Evolutionary conservation across 1,139 yeast species (phyloP).

Genomic region (Hemisphaericaspora subhashii): DNA sequence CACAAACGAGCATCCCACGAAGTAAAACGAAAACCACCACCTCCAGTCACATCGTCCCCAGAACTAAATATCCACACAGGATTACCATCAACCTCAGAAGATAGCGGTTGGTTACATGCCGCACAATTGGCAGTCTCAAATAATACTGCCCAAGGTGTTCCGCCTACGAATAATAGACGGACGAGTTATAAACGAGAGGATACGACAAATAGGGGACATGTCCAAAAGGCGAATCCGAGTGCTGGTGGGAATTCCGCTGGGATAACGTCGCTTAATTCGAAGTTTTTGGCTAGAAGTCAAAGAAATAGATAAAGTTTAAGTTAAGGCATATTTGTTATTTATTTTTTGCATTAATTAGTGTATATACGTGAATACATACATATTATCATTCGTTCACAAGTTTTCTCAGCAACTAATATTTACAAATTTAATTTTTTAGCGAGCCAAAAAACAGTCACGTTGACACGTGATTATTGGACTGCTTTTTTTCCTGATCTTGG

Average conservation of each 20-base stretch:
- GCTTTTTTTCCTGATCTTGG: conserved; percentile 1
- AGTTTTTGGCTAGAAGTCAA: conserved; percentile 43
- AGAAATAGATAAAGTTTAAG: conserved; percentile 29
- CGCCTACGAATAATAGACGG: conserved; percentile 29
- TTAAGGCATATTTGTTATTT: background rate
- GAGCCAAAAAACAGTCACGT: background rate
- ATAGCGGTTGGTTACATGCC: conserved; percentile 38
- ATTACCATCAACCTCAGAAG: conserved; percentile 20
- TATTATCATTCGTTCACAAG: background rate
- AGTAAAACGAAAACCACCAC: conserved; percentile 6
- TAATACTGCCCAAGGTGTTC: conserved; percentile 23
- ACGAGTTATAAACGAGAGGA: conserved; percentile 41
- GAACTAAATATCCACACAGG: conserved; percentile 38
- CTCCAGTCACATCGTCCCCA: conserved; percentile 24
- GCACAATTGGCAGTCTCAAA: conserved; percentile 49
- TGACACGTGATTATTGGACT: background rate
- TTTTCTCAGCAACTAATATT: background rate
- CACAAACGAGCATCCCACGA: background rate
- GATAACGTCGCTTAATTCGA: conserved; percentile 43
- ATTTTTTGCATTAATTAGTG: background rate
- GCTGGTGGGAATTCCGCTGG: conserved; percentile 13
- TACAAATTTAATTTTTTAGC: no score
- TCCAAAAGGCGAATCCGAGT: conserved; percentile 4
- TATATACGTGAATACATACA: background rate
- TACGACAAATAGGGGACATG: conserved; percentile 8